Percentiles rank a stretch among this genome's conserved stretches.
phyloP scores from a whole-genome alignment of 345 rosid species.

The Jatropha curcas region DNA sequence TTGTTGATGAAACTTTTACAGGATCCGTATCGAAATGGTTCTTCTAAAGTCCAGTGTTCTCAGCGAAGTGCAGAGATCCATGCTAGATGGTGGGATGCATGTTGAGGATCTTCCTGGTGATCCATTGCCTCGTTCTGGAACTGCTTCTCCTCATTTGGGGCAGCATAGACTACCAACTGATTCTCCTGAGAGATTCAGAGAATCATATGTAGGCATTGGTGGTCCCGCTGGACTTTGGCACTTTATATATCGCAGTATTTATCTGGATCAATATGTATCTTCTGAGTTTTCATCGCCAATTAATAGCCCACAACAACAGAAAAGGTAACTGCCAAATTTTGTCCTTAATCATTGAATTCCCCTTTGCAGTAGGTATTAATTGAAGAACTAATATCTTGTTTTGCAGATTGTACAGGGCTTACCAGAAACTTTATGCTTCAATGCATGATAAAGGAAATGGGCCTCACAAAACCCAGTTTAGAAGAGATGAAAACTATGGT shows the following conservation, averaged over 20 bases:
- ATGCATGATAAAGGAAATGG: conserved; percentile 88
- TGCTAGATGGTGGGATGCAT: conserved; percentile 89
- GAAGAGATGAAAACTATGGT: conserved; percentile 94
- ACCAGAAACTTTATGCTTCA: conserved; percentile 78
- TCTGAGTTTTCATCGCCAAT: conserved; percentile 91
- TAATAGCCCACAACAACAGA: conserved; percentile 67
- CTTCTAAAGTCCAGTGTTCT: conserved; percentile 88
- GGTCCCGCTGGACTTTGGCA: conserved; percentile 98
- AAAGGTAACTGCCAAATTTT: conserved; percentile 52
- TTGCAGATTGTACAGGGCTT: conserved; percentile 91
- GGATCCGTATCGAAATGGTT: conserved; percentile 75
- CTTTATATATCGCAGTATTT: conserved; percentile 93
- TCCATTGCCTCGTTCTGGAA: conserved; percentile 52
- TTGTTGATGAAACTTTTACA: conserved; percentile 33
- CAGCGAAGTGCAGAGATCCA: conserved; percentile 82
- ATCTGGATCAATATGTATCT: conserved; percentile 87
- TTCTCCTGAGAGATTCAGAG: conserved; percentile 50
- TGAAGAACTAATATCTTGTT: conserved; percentile 18
- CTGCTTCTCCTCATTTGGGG: conserved; percentile 45
- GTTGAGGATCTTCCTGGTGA: conserved; percentile 83
- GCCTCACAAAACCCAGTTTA: conserved; percentile 94
- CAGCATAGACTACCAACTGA: conserved; percentile 43
- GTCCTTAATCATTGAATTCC: neutral
- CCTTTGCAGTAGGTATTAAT: neutral
- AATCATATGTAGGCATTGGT: conserved; percentile 66